Conservation (phyloP, 441 rosid species). For the Cnidoscolus chayamansa region DNA sequence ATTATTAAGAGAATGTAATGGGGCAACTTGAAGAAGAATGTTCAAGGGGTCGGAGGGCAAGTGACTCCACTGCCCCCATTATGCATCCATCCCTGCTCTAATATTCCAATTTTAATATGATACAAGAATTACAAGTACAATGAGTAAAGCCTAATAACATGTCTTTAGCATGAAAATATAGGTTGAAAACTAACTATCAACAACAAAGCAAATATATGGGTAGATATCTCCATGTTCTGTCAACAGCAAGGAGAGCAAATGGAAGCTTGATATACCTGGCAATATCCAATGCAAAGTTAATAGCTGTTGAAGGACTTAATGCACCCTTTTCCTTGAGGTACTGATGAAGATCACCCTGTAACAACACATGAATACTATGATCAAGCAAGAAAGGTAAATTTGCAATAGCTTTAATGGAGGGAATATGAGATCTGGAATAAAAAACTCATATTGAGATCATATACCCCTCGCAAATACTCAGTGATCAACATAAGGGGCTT, state of each 20-base stretch:
- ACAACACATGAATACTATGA: slow-evolving; percentile 23
- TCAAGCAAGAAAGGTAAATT: slow-evolving; percentile 10
- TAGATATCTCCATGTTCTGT: neutral
- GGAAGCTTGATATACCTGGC: slow-evolving; percentile 51
- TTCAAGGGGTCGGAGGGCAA: too few relatives aligned
- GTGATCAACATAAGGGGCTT: slow-evolving; percentile 98
- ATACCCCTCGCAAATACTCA: slow-evolving; percentile 91
- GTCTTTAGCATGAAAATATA: neutral
- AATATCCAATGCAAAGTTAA: slow-evolving; percentile 90
- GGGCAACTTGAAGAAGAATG: too few relatives aligned
- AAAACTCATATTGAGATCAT: slow-evolving; percentile 22
- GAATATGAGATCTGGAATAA: slow-evolving; percentile 13
- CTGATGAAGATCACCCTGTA: slow-evolving; percentile 96
- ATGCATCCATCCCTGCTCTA: too few relatives aligned
- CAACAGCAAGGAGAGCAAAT: slow-evolving; percentile 1
- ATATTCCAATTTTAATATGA: too few relatives aligned
- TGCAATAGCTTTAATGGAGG: slow-evolving; percentile 17
- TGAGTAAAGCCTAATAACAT: neutral
- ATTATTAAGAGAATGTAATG: too few relatives aligned
- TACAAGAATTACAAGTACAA: neutral
- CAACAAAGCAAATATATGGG: neutral
- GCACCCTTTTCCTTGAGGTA: slow-evolving; percentile 90
- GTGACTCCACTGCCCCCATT: too few relatives aligned
- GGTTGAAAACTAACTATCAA: neutral
- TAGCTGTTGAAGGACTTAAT: slow-evolving; percentile 78